phyloP scores from a whole-genome alignment of 257 asterid genomes.

The Gentiana dahurica region DNA sequence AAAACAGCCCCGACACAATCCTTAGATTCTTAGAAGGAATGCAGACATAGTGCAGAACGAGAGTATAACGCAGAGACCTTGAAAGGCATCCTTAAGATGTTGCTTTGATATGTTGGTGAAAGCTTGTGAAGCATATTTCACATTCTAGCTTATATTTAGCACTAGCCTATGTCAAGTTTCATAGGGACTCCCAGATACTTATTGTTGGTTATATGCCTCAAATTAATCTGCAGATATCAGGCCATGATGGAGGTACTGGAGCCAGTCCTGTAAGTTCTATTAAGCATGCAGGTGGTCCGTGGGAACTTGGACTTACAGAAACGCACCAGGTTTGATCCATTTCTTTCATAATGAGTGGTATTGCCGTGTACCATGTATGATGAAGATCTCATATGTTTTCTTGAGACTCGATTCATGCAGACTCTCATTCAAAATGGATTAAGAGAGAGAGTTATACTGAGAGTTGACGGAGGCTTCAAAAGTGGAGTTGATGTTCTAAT shows the following conservation, averaged over 20 bases:
- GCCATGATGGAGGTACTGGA: slow-evolving; percentile 99
- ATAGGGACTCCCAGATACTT: no score
- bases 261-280: slow-evolving; percentile 99
- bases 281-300: slow-evolving; percentile 99
- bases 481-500: slow-evolving; percentile 92
- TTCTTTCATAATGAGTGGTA: not conserved
- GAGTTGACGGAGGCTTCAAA: slow-evolving; percentile 99
- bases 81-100: no score
- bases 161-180: no score
- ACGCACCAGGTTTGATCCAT: slow-evolving; percentile 70
- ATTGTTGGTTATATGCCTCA: no score
- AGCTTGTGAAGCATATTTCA: no score
- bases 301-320: slow-evolving; percentile 99
- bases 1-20: no score
- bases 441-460: slow-evolving; percentile 93
- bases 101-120: no score
- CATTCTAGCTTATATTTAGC: no score
- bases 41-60: no score
- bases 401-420: slow-evolving; percentile 26
- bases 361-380: not conserved
- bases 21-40: no score
- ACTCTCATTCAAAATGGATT: slow-evolving; percentile 87
- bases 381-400: slow-evolving; percentile 3
- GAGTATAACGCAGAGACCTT: no score
- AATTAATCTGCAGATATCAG: slow-evolving; percentile 62